A percentile compares a stretch with the other conserved stretches of the same genome.
These are phyloP conservation scores for Exophiala viscosa DNA, from an alignment of 2,329 filamentous ascomycete species.

Conservation along the genomic window DNA sequence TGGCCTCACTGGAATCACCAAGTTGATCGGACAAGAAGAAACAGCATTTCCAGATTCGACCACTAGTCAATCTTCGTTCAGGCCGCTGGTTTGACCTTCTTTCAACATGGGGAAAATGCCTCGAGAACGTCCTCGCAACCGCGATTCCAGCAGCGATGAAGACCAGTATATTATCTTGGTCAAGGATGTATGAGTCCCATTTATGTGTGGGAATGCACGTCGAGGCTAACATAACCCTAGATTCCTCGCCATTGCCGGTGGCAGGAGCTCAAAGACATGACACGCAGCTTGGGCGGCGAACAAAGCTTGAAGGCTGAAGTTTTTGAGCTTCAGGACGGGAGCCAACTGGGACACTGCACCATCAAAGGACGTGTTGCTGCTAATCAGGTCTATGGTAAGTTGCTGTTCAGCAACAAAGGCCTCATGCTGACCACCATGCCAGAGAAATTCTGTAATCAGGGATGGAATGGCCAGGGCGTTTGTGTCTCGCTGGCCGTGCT, in stretches of 20 bases:
- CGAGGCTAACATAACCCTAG: conserved; percentile 4
- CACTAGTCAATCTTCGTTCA: neutral
- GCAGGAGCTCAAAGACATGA: conserved; percentile 30
- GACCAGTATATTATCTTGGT: conserved; percentile 27
- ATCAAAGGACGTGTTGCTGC: conserved; percentile 20
- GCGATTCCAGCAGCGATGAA: conserved; percentile 17
- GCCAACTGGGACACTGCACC: conserved; percentile 23
- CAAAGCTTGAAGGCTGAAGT: conserved; percentile 24
- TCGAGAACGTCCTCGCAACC: conserved; percentile 13
- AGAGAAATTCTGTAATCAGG: conserved; percentile 18
- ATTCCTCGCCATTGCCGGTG: conserved; percentile 28
- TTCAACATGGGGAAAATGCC: conserved; percentile 10
- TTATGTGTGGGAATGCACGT: neutral
- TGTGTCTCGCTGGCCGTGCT: conserved; percentile 15
- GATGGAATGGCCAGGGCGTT: conserved; percentile 21
- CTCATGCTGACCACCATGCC: neutral
- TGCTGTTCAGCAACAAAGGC: neutral
- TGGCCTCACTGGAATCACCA: conserved; percentile 13
- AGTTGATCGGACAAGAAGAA: conserved; percentile 8
- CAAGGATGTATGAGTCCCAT: conserved; percentile 15
- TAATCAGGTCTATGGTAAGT: conserved; percentile 21
- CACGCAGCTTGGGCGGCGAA: conserved; percentile 18
- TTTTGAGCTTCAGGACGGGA: conserved; percentile 16
- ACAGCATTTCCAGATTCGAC: neutral
- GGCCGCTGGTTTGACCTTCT: neutral